Evolutionary conservation across 106 monocot species (phyloP), one percentile per base, ranked within the genome.

Genomic region (Posidonia australis): DNA sequence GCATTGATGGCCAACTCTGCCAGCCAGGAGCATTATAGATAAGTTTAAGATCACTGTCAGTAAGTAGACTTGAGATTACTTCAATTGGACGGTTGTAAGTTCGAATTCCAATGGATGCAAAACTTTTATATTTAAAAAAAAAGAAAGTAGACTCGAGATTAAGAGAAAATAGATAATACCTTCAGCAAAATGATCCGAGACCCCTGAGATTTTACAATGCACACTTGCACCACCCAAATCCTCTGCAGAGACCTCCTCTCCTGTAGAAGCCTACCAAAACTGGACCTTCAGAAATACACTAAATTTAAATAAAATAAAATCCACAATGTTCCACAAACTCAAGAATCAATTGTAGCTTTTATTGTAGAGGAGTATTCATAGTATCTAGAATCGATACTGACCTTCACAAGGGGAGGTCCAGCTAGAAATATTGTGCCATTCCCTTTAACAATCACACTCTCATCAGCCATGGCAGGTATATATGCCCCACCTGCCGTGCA

Each of bases 381-480:
- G 4, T 17, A 28, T 27, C 62, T 62, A n/a, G 2, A 10, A 44
- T 25, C 31, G 49, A 30, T n/a, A 53, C 51, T 41, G 36, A 98
- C 98, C 91, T 98, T 98, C 20, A 98, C 91, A 77, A 98, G 98
- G 5, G 98, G 98, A 55, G 98, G 98, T 16, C 98, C 98, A 60
- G 98, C 98, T 59, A 98, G 68, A 83, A 98, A 98, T 75, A 98
- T 88, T 9, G 98, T 98, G 5, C 98, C 98, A 81, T 98, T 98
- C 28, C 91, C 91, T 72, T 85, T 98, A 13, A 98, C 91, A 27
- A 98, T 91, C 42, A 98, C 87, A 81, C 98, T 98, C 72, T 98
- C 91, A 87, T 98, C 98, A 76, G 98, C 98, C 98, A 98, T 98
- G 63, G 98, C 98, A 75, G 98, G 91, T 77, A 98, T 98, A 76